Evolutionary conservation across 2,329 filamentous ascomycete species (phyloP).

Genomic region (Xylariales sp.): DNA sequence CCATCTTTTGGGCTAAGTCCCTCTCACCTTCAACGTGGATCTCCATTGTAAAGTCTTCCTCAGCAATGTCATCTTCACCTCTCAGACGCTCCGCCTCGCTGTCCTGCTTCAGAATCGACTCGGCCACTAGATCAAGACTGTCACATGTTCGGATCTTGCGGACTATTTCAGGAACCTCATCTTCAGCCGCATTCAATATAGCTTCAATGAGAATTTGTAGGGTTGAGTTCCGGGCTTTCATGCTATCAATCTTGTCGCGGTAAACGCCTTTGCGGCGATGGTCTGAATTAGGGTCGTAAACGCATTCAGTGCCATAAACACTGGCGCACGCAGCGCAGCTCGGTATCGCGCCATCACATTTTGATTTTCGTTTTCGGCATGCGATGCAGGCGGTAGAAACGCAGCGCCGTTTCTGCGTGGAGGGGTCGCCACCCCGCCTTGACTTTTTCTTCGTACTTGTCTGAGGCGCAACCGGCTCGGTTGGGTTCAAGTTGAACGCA

Average conservation of each 20-base stretch:
- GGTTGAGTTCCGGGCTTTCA: slow-evolving; percentile 83
- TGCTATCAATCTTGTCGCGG: slow-evolving; percentile 83
- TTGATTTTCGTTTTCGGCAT: slow-evolving; percentile 73
- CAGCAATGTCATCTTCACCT: slow-evolving; percentile 38
- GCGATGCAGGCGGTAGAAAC: slow-evolving; percentile 83
- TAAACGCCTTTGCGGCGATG: slow-evolving; percentile 96
- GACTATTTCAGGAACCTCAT: slow-evolving; percentile 79
- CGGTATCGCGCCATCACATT: slow-evolving; percentile 88
- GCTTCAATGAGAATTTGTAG: slow-evolving; percentile 90
- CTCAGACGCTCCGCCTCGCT: slow-evolving; percentile 26
- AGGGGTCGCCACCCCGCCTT: slow-evolving; percentile 41
- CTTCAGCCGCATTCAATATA: slow-evolving; percentile 85
- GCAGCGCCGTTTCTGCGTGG: slow-evolving; percentile 65
- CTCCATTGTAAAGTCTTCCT: slow-evolving; percentile 34
- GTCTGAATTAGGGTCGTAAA: slow-evolving; percentile 95
- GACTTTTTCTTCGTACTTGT: slow-evolving; percentile 42
- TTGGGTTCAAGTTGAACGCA: slow-evolving; percentile 1
- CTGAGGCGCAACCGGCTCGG: slow-evolving; percentile 1
- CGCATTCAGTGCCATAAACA: slow-evolving; percentile 84
- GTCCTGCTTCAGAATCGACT: slow-evolving; percentile 45
- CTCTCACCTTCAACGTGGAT: slow-evolving; percentile 58
- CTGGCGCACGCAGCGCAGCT: slow-evolving; percentile 95
- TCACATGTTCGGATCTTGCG: slow-evolving; percentile 84
- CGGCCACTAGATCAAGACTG: slow-evolving; percentile 52
- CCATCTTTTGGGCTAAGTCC: slow-evolving; percentile 89